Conservation (phyloP, 1,284 basidiomycete species). For the Phellopilus nigrolimitatus region DNA sequence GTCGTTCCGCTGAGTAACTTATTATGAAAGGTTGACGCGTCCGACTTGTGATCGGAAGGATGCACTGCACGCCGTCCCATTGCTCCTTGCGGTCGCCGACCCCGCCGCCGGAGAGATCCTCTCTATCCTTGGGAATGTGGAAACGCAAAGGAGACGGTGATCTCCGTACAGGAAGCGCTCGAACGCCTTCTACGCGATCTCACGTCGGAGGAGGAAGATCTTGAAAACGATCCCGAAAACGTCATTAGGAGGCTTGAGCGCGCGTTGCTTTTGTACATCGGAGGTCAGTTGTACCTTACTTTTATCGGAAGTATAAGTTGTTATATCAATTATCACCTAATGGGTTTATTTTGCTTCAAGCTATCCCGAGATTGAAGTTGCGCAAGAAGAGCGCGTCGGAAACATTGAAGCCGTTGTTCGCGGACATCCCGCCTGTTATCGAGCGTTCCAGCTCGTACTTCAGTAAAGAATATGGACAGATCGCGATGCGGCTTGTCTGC, state of each 20-base stretch:
- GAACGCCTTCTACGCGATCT: constrained; percentile 41
- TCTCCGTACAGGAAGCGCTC: constrained; percentile 54
- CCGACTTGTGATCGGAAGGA: constrained; percentile 44
- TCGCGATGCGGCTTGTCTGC: not conserved
- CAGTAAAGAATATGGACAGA: not conserved
- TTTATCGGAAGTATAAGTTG: not conserved
- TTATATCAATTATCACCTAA: too few relatives aligned
- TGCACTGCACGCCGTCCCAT: constrained; percentile 43
- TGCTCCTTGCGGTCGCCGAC: constrained; percentile 37
- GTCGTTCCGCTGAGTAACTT: too few relatives aligned
- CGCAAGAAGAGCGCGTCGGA: constrained; percentile 42
- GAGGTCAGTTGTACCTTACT: constrained; percentile 30
- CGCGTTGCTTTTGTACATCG: constrained; percentile 36
- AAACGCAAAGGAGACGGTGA: constrained; percentile 56
- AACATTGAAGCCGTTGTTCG: constrained; percentile 23
- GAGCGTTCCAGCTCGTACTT: not conserved
- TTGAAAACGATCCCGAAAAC: constrained; percentile 34
- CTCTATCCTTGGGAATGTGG: constrained; percentile 38
- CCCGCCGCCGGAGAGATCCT: constrained; percentile 40
- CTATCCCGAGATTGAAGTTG: constrained; percentile 44
- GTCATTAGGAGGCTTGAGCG: constrained; percentile 26
- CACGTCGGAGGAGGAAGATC: constrained; percentile 25
- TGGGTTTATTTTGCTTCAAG: constrained; percentile 34
- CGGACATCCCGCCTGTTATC: not conserved
- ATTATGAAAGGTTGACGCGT: too few relatives aligned